Conservation (phyloP, 2,329 filamentous ascomycete species). For the Phaeosphaeria sp. region DNA sequence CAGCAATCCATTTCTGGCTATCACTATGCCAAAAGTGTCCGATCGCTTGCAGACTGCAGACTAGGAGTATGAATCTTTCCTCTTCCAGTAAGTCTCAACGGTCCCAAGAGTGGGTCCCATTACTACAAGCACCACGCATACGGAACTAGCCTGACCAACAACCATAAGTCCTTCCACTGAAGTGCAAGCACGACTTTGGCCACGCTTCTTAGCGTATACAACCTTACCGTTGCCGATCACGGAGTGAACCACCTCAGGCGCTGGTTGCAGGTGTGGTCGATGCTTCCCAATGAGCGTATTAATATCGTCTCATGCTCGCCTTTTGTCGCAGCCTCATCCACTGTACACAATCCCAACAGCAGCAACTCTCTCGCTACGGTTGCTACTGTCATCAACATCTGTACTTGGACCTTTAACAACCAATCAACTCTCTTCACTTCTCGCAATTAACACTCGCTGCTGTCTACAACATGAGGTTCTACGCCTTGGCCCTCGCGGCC, state of each 20-base stretch:
- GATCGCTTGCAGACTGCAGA: conserved; percentile 10
- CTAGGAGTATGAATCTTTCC: conserved; percentile 19
- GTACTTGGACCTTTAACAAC: conserved; percentile 23
- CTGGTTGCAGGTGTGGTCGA: conserved; percentile 26
- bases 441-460: conserved; percentile 14
- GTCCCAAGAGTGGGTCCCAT: conserved; percentile 19
- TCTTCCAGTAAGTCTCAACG: conserved; percentile 19
- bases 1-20: conserved; percentile 11
- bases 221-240: conserved; percentile 33
- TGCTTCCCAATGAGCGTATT: conserved; percentile 31
- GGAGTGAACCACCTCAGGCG: conserved; percentile 14
- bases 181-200: conserved; percentile 21
- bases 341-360: conserved; percentile 26
- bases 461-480: conserved; percentile 38
- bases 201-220: conserved; percentile 39
- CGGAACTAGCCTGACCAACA: conserved; percentile 1
- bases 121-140: conserved; percentile 23
- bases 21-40: conserved; percentile 22
- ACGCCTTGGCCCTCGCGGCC: conserved; percentile 43
- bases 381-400: conserved; percentile 39
- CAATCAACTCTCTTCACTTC: conserved; percentile 11
- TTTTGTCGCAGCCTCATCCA: conserved; percentile 15
- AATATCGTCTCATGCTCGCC: conserved; percentile 24
- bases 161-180: conserved; percentile 15
- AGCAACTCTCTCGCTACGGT: conserved; percentile 50